These are phyloP conservation scores for Coriaria nepalensis DNA, from an alignment of 306 rosid species.

Conservation along the genomic window DNA sequence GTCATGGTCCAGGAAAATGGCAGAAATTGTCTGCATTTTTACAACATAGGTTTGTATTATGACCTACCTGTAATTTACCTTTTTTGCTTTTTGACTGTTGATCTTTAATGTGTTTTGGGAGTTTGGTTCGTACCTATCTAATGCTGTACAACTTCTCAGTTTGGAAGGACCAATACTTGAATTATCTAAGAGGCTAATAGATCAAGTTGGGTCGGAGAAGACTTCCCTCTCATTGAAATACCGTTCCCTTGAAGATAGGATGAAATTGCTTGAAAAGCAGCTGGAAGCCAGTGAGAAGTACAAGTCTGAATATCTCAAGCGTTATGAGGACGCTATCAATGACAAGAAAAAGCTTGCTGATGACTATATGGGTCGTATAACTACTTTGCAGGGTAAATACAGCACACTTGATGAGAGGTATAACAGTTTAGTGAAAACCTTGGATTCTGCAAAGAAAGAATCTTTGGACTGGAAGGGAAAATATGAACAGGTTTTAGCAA, in stretches of 20 bases:
- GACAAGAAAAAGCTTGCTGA: slow-evolving; percentile 79
- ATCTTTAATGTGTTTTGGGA: not conserved
- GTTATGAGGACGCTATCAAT: slow-evolving; percentile 71
- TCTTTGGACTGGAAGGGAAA: slow-evolving; percentile 76
- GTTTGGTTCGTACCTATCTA: not conserved
- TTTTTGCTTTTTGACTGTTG: not conserved
- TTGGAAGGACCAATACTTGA: slow-evolving; percentile 81
- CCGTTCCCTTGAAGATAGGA: slow-evolving; percentile 61
- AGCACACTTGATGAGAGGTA: slow-evolving; percentile 60
- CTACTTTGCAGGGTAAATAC: slow-evolving; percentile 60
- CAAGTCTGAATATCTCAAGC: slow-evolving; percentile 64
- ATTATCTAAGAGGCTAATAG: slow-evolving; percentile 51
- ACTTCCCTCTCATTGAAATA: slow-evolving; percentile 47
- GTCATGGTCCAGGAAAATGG: slow-evolving; percentile 90
- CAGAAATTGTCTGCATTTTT: slow-evolving; percentile 62
- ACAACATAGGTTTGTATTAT: slow-evolving; percentile 57
- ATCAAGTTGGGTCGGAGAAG: slow-evolving; percentile 75
- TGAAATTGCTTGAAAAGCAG: slow-evolving; percentile 57
- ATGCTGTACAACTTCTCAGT: slow-evolving; percentile 29
- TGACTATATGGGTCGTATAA: slow-evolving; percentile 71
- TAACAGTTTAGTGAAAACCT: slow-evolving; percentile 46
- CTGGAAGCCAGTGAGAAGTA: slow-evolving; percentile 71
- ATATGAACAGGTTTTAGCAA: slow-evolving; percentile 51
- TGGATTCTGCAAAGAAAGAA: slow-evolving; percentile 71
- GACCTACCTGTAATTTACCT: not conserved